Conservation (phyloP, 2,329 filamentous ascomycete species). For the Fusarium guadeloupense region DNA sequence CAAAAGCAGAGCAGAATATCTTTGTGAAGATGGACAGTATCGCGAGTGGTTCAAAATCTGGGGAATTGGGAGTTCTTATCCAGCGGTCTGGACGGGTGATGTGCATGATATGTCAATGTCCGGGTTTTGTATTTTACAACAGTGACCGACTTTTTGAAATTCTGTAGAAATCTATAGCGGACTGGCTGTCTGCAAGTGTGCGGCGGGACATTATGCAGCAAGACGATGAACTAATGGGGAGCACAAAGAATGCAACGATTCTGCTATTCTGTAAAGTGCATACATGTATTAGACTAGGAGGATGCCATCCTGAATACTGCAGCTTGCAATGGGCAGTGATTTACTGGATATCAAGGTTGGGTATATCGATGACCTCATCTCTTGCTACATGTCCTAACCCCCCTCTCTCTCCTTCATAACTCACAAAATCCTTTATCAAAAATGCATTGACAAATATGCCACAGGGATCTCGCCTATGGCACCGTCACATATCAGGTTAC, state of each 20-base stretch:
- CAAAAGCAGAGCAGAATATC: background rate
- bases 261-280: background rate
- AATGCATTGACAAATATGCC: background rate
- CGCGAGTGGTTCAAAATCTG: background rate
- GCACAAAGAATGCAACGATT: background rate
- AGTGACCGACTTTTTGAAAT: slow-evolving; percentile 26
- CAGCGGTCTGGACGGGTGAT: slow-evolving; percentile 6
- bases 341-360: background rate
- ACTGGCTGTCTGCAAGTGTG: slow-evolving; percentile 4
- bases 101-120: slow-evolving; percentile 2
- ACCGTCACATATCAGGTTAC: background rate
- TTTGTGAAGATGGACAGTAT: background rate
- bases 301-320: background rate
- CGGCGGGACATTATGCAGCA: slow-evolving; percentile 3
- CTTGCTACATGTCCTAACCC: background rate
- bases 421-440: background rate
- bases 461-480: background rate
- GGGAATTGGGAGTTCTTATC: background rate
- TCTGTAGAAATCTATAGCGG: background rate
- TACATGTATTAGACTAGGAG: background rate
- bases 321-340: background rate
- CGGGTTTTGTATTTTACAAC: background rate
- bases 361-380: background rate
- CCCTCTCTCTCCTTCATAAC: background rate
- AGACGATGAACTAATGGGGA: slow-evolving; percentile 9